These are phyloP conservation scores for Vaccinium myrtillus DNA, from an alignment of 148 eudicot species.

Conservation along the genomic window DNA sequence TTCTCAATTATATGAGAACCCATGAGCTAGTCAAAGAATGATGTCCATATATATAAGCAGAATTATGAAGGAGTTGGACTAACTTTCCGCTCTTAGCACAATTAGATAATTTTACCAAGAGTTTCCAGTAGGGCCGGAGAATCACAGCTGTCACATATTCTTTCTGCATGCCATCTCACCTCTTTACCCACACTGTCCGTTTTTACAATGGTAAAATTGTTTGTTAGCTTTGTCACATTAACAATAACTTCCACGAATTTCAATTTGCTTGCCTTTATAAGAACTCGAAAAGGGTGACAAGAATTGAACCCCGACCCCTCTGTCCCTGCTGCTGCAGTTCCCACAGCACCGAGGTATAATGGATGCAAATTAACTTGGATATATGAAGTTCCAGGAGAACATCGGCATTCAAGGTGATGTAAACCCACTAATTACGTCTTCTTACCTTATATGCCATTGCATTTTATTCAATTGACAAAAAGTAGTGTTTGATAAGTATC, in stretches of 20 bases:
- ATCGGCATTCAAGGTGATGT: background rate
- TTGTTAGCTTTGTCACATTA: background rate
- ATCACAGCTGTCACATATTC: background rate
- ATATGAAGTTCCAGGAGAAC: background rate
- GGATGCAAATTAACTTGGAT: background rate
- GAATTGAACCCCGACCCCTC: background rate
- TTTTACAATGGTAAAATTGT: background rate
- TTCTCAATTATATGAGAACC: background rate
- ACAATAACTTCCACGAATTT: background rate
- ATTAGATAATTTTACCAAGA: background rate
- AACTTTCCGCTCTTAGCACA: no score
- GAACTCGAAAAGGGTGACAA: background rate
- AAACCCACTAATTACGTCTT: background rate
- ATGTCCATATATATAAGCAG: no score
- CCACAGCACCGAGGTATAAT: no score
- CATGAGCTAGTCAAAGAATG: background rate
- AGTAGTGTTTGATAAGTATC: background rate
- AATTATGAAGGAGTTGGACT: background rate
- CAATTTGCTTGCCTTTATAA: background rate
- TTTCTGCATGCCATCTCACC: background rate
- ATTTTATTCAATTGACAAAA: background rate
- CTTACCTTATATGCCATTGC: background rate
- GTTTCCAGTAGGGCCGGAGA: background rate
- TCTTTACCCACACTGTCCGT: no score
- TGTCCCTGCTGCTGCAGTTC: background rate